A percentile compares a stretch with the other conserved stretches of the same genome.
Evolutionary conservation across 2,329 filamentous ascomycete species (phyloP).

Genomic region (Fusarium graminum): DNA sequence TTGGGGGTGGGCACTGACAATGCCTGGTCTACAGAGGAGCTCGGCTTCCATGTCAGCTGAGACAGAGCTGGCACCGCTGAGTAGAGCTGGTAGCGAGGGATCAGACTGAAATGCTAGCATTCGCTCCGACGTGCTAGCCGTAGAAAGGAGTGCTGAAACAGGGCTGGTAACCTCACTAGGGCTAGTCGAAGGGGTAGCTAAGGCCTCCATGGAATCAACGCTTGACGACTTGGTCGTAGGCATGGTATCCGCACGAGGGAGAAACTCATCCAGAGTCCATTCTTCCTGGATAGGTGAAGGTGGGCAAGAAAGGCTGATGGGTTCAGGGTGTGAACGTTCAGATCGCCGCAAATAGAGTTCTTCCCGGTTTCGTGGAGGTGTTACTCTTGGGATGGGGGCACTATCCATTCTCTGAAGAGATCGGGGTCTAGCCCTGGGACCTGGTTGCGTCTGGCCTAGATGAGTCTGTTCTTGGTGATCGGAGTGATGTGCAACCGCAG

Average conservation of each 20-base stretch:
- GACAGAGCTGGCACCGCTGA: slow-evolving; percentile 74
- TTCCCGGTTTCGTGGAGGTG: slow-evolving; percentile 34
- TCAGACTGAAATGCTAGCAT: slow-evolving; percentile 71
- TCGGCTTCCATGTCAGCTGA: slow-evolving; percentile 74
- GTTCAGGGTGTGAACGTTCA: slow-evolving; percentile 25
- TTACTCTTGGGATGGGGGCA: slow-evolving; percentile 34
- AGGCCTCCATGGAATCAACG: slow-evolving; percentile 63
- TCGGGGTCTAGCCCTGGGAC: slow-evolving; percentile 60
- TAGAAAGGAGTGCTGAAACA: slow-evolving; percentile 57
- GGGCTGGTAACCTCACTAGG: slow-evolving; percentile 67
- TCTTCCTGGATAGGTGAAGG: slow-evolving; percentile 62
- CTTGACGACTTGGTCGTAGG: slow-evolving; percentile 65
- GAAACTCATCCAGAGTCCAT: slow-evolving; percentile 49
- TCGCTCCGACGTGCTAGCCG: slow-evolving; percentile 60
- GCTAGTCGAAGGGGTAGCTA: slow-evolving; percentile 67
- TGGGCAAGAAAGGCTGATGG: slow-evolving; percentile 57
- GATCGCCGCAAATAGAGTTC: slow-evolving; percentile 25
- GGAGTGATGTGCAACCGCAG: slow-evolving; percentile 57
- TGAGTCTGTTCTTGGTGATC: slow-evolving; percentile 61
- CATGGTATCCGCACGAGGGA: slow-evolving; percentile 57
- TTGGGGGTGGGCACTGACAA: slow-evolving; percentile 58
- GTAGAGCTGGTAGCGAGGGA: slow-evolving; percentile 71
- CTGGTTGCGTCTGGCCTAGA: slow-evolving; percentile 46
- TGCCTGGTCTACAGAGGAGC: slow-evolving; percentile 65
- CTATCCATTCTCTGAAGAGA: slow-evolving; percentile 61